Evolutionary conservation across 768 basidiomycete species (phyloP).

Genomic region (Udeniomyces megalosporus): DNA sequence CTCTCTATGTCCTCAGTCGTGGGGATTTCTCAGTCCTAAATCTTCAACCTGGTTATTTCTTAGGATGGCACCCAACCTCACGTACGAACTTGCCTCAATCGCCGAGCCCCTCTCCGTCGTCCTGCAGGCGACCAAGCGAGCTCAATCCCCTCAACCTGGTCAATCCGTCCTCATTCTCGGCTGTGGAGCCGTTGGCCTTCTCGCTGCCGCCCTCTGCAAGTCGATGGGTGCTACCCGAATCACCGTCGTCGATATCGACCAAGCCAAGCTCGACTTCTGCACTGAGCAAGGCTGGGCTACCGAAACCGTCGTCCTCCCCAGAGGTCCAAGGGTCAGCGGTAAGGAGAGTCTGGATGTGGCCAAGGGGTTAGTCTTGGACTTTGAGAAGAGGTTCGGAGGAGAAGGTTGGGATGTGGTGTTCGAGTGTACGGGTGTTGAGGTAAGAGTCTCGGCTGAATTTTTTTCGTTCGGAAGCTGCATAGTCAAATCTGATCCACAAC

Average conservation of each 20-base stretch:
- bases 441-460: conserved; percentile 48
- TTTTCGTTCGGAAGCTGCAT: neutral
- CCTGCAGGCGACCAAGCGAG: conserved; percentile 43
- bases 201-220: conserved; percentile 39
- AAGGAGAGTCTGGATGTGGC: conserved; percentile 35
- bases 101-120: conserved; percentile 91
- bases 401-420: conserved; percentile 86
- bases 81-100: conserved; percentile 67
- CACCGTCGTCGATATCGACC: conserved; percentile 62
- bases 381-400: conserved; percentile 36
- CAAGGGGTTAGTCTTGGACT: conserved; percentile 31
- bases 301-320: conserved; percentile 49
- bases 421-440: conserved; percentile 88
- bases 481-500: neutral
- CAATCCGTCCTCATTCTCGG: conserved; percentile 76
- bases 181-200: conserved; percentile 81
- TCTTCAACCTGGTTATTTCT: neutral
- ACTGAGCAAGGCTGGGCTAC: conserved; percentile 57
- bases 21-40: conserved; percentile 2
- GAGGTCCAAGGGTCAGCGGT: conserved; percentile 44
- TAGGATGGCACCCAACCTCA: conserved; percentile 49
- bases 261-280: conserved; percentile 62
- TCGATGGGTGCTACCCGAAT: conserved; percentile 36
- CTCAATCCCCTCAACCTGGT: conserved; percentile 36
- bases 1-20: neutral